Percentiles rank a stretch among this genome's conserved stretches.
Conservation (phyloP, 257 asterid genomes). For the Solanum lycopersicoides region DNA sequence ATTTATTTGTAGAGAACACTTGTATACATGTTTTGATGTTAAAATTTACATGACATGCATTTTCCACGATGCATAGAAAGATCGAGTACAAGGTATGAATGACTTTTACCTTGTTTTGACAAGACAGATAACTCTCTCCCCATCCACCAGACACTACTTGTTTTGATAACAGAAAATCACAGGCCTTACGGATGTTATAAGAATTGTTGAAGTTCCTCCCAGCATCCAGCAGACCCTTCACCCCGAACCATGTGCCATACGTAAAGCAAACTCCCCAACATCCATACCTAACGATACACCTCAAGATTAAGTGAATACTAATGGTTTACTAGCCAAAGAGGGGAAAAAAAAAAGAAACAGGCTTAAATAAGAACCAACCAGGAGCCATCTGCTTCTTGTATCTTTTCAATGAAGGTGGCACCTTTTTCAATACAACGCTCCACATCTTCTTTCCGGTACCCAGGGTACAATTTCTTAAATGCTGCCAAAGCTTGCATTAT, state of each 20-base stretch:
- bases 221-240: constrained; percentile 75
- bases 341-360: neutral
- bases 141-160: constrained; percentile 90
- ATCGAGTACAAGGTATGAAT: neutral
- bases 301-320: neutral
- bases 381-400: constrained; percentile 81
- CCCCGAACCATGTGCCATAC: constrained; percentile 86
- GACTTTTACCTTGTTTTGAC: constrained; percentile 67
- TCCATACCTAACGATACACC: constrained; percentile 57
- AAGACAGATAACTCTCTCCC: constrained; percentile 95
- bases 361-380: constrained; percentile 42
- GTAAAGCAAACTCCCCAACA: constrained; percentile 95
- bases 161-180: constrained; percentile 79
- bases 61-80: neutral
- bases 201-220: constrained; percentile 53
- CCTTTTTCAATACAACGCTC: constrained; percentile 50
- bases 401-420: constrained; percentile 56
- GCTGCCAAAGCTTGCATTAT: constrained; percentile 71
- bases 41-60: neutral
- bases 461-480: constrained; percentile 69
- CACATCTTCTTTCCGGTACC: constrained; percentile 67
- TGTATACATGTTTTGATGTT: neutral
- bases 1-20: neutral
- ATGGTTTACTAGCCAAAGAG: neutral
- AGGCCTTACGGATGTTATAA: constrained; percentile 66